Evolutionary conservation across 2,329 filamentous ascomycete genomes (phyloP).

Genomic region (Ophiostoma novo-ulmi): DNA sequence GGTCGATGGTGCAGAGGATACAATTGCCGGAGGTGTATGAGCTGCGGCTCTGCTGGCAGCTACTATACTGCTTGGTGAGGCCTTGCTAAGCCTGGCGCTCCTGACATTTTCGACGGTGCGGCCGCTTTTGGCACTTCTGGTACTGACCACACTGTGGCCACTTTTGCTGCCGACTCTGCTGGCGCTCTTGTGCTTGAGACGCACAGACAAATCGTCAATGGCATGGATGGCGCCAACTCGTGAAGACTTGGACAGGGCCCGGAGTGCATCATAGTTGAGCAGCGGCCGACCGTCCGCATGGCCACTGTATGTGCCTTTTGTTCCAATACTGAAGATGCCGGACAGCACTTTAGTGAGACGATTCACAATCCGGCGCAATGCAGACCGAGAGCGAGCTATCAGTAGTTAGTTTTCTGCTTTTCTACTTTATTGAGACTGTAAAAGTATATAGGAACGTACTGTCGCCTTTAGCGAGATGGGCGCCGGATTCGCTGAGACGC

Average conservation of each 20-base stretch:
- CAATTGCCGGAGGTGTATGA: neutral
- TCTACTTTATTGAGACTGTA: neutral
- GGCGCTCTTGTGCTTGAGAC: conserved; percentile 27
- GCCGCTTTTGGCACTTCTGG: neutral
- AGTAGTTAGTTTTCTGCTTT: neutral
- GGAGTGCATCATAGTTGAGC: conserved; percentile 45
- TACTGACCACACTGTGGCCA: neutral
- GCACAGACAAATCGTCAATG: conserved; percentile 44
- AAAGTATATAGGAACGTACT: conserved; percentile 35
- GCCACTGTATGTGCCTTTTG: neutral
- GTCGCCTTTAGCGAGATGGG: conserved; percentile 44
- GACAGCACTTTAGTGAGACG: conserved; percentile 41
- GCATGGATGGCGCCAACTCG: conserved; percentile 45
- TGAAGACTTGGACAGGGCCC: conserved; percentile 45
- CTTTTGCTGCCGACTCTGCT: conserved; percentile 20
- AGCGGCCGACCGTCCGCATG: conserved; percentile 26
- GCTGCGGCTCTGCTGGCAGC: no score
- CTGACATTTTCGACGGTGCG: neutral
- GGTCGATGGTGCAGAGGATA: neutral
- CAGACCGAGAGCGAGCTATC: conserved; percentile 38
- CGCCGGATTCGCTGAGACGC: conserved; percentile 39
- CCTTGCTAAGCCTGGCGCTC: neutral
- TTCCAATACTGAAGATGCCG: conserved; percentile 37
- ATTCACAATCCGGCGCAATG: conserved; percentile 40
- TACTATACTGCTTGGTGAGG: neutral